phyloP scores from a whole-genome alignment of 2,329 filamentous ascomycete species.

The Ophiocordyceps australis region DNA sequence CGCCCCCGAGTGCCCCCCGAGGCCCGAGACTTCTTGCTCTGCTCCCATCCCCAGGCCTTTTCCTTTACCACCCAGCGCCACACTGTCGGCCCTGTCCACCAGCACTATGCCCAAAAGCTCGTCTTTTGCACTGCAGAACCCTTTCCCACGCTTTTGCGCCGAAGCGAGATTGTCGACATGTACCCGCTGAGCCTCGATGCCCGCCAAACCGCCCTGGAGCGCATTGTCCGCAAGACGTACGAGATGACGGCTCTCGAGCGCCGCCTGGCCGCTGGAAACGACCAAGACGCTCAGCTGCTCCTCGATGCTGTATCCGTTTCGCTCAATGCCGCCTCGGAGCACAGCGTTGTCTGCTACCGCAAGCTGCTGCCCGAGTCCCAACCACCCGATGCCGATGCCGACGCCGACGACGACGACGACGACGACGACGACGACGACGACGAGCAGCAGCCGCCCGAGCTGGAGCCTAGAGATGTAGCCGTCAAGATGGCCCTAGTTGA shows the following conservation, averaged over 20 bases:
- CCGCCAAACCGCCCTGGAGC: constrained; percentile 76
- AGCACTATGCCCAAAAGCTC: constrained; percentile 68
- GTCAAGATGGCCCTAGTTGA: constrained; percentile 76
- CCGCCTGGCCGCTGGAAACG: constrained; percentile 53
- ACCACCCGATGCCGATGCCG: constrained; percentile 9
- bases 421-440: constrained; percentile 22
- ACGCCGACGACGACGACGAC: constrained; percentile 19
- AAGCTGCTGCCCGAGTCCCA: constrained; percentile 43
- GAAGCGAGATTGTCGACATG: constrained; percentile 63
- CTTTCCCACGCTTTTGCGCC: constrained; percentile 79
- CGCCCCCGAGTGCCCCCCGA: constrained; percentile 67
- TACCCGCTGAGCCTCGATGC: constrained; percentile 51
- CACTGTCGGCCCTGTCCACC: constrained; percentile 47
- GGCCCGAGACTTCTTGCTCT: constrained; percentile 72
- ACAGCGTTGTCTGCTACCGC: constrained; percentile 62
- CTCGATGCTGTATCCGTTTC: constrained; percentile 63
- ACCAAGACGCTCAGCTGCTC: constrained; percentile 48
- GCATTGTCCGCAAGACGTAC: constrained; percentile 76
- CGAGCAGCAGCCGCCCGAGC: constrained; percentile 29
- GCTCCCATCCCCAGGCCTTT: constrained; percentile 61
- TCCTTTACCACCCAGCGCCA: constrained; percentile 57
- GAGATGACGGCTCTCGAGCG: constrained; percentile 67
- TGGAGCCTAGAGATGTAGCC: constrained; percentile 51
- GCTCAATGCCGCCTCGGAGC: constrained; percentile 56
- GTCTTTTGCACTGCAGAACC: constrained; percentile 68